These are phyloP conservation scores for Macrolepiota albuminosa DNA, from an alignment of 768 basidiomycete genomes.

Conservation along the genomic window DNA sequence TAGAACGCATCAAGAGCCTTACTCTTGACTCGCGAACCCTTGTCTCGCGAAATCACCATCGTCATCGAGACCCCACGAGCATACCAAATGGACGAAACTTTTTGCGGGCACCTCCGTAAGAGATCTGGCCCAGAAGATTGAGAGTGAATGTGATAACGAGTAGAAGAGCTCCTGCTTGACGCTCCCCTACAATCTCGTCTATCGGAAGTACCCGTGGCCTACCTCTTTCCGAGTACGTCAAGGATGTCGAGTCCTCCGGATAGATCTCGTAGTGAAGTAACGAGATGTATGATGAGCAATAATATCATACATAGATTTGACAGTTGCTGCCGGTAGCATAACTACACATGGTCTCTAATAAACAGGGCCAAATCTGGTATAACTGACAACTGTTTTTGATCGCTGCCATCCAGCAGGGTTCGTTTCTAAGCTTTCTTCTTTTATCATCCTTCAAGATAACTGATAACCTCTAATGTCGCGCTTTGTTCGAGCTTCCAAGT, in stretches of 20 bases:
- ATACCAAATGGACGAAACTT: neutral
- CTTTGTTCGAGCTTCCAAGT: conserved; percentile 83
- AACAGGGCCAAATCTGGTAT: conserved; percentile 9
- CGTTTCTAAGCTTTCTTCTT: neutral
- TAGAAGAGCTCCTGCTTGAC: neutral
- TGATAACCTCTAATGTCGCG: conserved; percentile 56
- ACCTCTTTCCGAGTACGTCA: neutral
- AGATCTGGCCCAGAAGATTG: neutral
- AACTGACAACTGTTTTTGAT: neutral
- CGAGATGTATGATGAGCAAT: too few relatives aligned
- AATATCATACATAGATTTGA: too few relatives aligned
- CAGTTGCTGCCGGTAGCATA: too few relatives aligned
- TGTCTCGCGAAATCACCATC: neutral
- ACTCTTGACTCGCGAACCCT: neutral
- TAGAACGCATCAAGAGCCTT: neutral
- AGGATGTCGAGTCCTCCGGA: neutral
- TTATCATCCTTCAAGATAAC: neutral
- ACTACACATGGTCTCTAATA: neutral
- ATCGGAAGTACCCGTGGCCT: too few relatives aligned
- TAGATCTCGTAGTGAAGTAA: too few relatives aligned
- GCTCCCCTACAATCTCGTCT: neutral
- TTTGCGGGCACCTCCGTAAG: neutral
- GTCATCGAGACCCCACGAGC: neutral
- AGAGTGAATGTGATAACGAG: too few relatives aligned
- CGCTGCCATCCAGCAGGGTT: neutral